phyloP scores from a whole-genome alignment of 2,329 filamentous ascomycete genomes.

The Nigrospora oryzae region DNA sequence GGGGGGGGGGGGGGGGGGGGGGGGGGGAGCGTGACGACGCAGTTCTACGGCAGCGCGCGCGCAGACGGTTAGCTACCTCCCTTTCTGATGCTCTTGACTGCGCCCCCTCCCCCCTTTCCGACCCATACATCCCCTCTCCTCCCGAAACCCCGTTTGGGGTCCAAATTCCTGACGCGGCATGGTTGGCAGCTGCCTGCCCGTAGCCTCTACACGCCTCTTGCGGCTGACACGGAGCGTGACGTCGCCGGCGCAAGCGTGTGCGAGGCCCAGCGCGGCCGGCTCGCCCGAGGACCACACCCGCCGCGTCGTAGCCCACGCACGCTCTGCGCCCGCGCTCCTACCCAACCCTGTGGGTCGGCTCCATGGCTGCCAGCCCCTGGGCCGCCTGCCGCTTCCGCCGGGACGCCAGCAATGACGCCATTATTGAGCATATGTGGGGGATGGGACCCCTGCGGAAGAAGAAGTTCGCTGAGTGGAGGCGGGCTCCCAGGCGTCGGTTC shows the following conservation, averaged over 20 bases:
- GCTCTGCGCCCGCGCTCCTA: constrained; percentile 4
- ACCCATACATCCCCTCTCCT: no score
- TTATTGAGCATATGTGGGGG: constrained; percentile 4
- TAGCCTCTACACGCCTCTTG: constrained; percentile 7
- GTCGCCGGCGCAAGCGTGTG: constrained; percentile 5
- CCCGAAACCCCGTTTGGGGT: no score
- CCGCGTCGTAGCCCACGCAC: constrained; percentile 8
- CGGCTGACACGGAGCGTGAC: constrained; percentile 6
- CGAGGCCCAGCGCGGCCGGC: constrained; percentile 2
- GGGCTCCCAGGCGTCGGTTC: no score
- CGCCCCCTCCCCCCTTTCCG: no score
- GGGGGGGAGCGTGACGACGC: constrained; percentile 21
- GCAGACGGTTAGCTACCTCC: background rate
- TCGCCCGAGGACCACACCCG: constrained; percentile 6
- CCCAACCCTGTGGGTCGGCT: constrained; percentile 8
- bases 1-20: no score
- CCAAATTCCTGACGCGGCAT: no score
- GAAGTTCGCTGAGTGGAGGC: constrained; percentile 5
- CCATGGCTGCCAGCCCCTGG: constrained; percentile 4
- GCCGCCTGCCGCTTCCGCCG: constrained; percentile 3
- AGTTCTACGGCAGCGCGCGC: constrained; percentile 13
- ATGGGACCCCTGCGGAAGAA: constrained; percentile 1
- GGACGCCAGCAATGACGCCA: constrained; percentile 5
- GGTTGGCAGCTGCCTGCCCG: background rate
- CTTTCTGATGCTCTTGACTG: no score